These are phyloP conservation scores for Lentinula edodes DNA, from an alignment of 768 basidiomycete species.

Conservation along the genomic window DNA sequence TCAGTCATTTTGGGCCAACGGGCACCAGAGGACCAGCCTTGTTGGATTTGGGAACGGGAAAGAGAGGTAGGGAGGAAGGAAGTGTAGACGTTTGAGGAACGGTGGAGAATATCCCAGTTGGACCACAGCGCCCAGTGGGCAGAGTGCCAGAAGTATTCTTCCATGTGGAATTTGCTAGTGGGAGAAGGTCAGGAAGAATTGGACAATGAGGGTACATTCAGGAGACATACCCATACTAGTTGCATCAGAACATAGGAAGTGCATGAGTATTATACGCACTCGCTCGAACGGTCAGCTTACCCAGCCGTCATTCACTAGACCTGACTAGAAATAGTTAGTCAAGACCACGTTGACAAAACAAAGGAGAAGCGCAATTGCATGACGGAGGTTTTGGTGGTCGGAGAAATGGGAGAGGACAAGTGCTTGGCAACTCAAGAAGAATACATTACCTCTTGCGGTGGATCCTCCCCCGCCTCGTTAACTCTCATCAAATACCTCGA, in stretches of 20 bases:
- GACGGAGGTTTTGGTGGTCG: too few species aligned
- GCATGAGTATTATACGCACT: neutral
- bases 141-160: constrained; percentile 58
- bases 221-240: constrained; percentile 31
- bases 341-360: too few species aligned
- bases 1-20: constrained; percentile 65
- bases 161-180: constrained; percentile 54
- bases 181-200: neutral
- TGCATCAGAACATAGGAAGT: neutral
- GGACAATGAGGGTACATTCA: too few species aligned
- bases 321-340: constrained; percentile 29
- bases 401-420: too few species aligned
- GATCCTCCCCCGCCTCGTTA: constrained; percentile 51
- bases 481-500: constrained; percentile 54
- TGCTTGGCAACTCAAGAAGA: neutral
- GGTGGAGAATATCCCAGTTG: constrained; percentile 50
- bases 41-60: constrained; percentile 43
- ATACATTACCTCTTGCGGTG: constrained; percentile 49
- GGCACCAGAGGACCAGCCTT: constrained; percentile 49
- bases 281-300: constrained; percentile 23
- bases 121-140: constrained; percentile 59
- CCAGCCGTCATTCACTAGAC: constrained; percentile 53
- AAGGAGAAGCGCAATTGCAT: too few species aligned
- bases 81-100: constrained; percentile 37
- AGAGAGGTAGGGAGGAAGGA: constrained; percentile 43